phyloP scores from a whole-genome alignment of 2,329 filamentous ascomycete genomes.

The Pleomassaria siparia region DNA sequence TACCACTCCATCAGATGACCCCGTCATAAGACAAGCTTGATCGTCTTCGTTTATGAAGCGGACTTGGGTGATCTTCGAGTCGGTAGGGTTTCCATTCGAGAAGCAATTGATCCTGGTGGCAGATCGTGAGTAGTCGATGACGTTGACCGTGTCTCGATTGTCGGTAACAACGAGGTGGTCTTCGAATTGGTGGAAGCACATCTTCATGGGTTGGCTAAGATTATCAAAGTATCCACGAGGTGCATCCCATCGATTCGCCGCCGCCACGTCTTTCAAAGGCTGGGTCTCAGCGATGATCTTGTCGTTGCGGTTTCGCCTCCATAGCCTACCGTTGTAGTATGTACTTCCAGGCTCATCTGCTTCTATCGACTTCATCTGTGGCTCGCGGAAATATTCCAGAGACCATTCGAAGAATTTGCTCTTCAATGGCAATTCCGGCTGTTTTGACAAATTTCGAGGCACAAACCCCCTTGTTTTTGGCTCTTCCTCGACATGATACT shows the following conservation, averaged over 20 bases:
- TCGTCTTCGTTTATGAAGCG: constrained; percentile 99
- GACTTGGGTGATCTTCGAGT: constrained; percentile 90
- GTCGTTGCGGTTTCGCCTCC: constrained; percentile 91
- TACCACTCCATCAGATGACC: constrained; percentile 91
- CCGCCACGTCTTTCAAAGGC: constrained; percentile 85
- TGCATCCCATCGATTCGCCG: constrained; percentile 83
- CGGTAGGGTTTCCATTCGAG: constrained; percentile 89
- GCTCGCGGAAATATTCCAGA: constrained; percentile 94
- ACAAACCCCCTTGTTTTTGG: constrained; percentile 78
- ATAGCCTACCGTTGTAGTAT: constrained; percentile 93
- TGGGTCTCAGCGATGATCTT: constrained; percentile 89
- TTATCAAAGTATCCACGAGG: constrained; percentile 85
- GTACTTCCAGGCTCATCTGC: constrained; percentile 94
- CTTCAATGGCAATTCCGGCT: constrained; percentile 70
- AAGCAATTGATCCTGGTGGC: constrained; percentile 80
- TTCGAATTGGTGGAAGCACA: constrained; percentile 98
- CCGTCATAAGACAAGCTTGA: constrained; percentile 89
- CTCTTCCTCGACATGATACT: constrained; percentile 70
- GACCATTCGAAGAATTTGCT: constrained; percentile 94
- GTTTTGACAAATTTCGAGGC: constrained; percentile 59
- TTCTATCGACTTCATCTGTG: constrained; percentile 96
- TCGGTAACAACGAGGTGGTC: constrained; percentile 93
- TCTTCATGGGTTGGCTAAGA: constrained; percentile 81
- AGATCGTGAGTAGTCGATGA: constrained; percentile 73
- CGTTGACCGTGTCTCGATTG: constrained; percentile 80